Conservation (phyloP, 164 flowering plant species). For the Taxillus chinensis region DNA sequence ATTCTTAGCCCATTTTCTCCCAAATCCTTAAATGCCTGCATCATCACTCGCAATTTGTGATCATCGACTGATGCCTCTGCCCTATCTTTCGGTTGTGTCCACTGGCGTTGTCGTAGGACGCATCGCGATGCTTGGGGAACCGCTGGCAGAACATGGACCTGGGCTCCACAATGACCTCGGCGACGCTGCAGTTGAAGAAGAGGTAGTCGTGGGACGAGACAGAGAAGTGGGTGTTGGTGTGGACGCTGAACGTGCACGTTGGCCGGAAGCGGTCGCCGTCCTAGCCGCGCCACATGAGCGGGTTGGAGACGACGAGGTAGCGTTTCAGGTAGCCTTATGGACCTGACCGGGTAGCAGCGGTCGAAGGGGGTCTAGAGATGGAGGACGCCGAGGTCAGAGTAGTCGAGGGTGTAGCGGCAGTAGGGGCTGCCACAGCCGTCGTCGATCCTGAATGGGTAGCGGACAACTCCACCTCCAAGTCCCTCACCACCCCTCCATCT, state of each 20-base stretch:
- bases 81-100: too few species aligned
- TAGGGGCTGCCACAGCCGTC: constrained; percentile 94
- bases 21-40: too few species aligned
- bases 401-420: constrained; percentile 54
- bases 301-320: constrained; percentile 69
- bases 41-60: too few species aligned
- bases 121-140: constrained; percentile 72
- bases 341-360: constrained; percentile 47
- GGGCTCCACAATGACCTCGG: constrained; percentile 54
- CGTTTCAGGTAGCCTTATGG: constrained; percentile 71
- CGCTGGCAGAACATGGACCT: constrained; percentile 66
- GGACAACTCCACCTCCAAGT: too few species aligned
- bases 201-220: constrained; percentile 65
- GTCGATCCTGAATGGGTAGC: constrained; percentile 84
- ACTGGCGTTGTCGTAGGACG: constrained; percentile 75
- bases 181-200: constrained; percentile 79
- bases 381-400: constrained; percentile 39
- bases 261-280: constrained; percentile 59
- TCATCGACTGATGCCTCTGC: too few species aligned
- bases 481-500: too few species aligned
- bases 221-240: constrained; percentile 70
- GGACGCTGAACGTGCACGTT: constrained; percentile 69
- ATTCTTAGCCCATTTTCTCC: too few species aligned
- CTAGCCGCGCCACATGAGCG: constrained; percentile 78
- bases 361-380: constrained; percentile 82